A percentile compares a stretch with the other conserved stretches of the same genome.
Conservation (phyloP, 495 filamentous ascomycete genomes). For the Glarea lozoyensis region DNA sequence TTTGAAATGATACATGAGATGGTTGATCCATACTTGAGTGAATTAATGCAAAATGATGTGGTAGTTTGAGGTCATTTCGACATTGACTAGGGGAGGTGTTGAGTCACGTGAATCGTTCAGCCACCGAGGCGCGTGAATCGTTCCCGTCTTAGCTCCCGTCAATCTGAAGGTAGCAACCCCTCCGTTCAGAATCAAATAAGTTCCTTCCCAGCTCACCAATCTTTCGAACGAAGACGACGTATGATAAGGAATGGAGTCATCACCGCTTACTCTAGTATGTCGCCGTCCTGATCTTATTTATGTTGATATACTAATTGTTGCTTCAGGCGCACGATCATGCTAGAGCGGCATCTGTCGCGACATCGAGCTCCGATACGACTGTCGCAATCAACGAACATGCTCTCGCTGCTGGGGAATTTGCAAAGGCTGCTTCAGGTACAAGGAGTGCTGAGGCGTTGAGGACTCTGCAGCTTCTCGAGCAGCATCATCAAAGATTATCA, state of each 20-base stretch:
- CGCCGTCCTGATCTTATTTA: background rate
- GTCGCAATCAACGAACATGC: constrained; percentile 82
- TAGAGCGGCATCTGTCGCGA: constrained; percentile 64
- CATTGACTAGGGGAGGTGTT: no score
- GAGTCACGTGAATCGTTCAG: no score
- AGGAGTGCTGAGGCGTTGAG: constrained; percentile 75
- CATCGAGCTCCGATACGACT: constrained; percentile 64
- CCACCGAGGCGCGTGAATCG: no score
- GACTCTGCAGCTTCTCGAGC: constrained; percentile 73
- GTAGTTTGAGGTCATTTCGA: no score
- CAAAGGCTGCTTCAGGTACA: constrained; percentile 66
- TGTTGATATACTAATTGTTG: background rate
- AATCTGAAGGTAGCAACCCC: no score
- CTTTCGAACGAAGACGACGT: no score
- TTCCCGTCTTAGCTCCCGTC: no score
- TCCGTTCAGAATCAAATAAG: no score
- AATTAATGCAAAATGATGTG: no score
- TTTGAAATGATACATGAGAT: no score
- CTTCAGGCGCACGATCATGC: constrained; percentile 73
- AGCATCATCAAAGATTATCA: constrained; percentile 74
- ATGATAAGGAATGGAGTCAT: constrained; percentile 62
- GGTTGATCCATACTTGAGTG: no score
- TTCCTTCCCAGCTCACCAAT: no score
- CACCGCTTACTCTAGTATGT: constrained; percentile 50
- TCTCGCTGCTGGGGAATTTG: constrained; percentile 81